Evolutionary conservation across 306 rosid species (phyloP), one percentile per base, ranked within the genome.

Genomic region (Cyamopsis tetragonoloba): DNA sequence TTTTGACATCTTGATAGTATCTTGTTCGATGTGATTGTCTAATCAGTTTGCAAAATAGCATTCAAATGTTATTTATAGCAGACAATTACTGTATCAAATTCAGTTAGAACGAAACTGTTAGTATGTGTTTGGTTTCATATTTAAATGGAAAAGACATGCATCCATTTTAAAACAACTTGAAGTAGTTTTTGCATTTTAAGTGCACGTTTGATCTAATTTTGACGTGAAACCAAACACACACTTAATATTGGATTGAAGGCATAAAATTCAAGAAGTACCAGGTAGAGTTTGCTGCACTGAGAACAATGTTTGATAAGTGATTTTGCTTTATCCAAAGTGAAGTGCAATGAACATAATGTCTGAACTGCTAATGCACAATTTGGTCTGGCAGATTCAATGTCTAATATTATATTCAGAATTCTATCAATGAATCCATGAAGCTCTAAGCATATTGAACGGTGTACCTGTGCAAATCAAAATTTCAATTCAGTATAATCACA

Each of bases 371-470:
- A 30, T 7, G 58, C 19, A 66, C 84, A 62, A 27, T 76, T 78
- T 50, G 95, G 95, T 46, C 91, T 35, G 0, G 83, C 56, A n/a
- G 88, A 71, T 70, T 88, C 91, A 1, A 79, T 65, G 56, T 43
- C 73, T 62, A 83, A 60, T 17, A 74, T 62, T 50, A 81, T 58
- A 14, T 71, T 62, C 41, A 65, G 71, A 46, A 85, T 71, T 74
- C 77, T 79, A 32, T 71, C 71, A 7, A 76, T 42, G 30, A 82
- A 71, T 76, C 63, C 71, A 24, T 77, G 53, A 62, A 87, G 95
- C 74, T 80, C 77, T 1, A 46, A 26, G 73, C 95, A 85, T 39
- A 85, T 55, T 39, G 80, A 68, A 58, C 63, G 75, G 55, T 85
- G 88, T 34, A 79, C 82, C 95, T 87, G 80, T 61, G 39, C 17